A percentile compares a stretch with the other conserved stretches of the same genome.
These are phyloP conservation scores for Rutstroemia sp. DNA, from an alignment of 2,329 filamentous ascomycete species.

Conservation along the genomic window DNA sequence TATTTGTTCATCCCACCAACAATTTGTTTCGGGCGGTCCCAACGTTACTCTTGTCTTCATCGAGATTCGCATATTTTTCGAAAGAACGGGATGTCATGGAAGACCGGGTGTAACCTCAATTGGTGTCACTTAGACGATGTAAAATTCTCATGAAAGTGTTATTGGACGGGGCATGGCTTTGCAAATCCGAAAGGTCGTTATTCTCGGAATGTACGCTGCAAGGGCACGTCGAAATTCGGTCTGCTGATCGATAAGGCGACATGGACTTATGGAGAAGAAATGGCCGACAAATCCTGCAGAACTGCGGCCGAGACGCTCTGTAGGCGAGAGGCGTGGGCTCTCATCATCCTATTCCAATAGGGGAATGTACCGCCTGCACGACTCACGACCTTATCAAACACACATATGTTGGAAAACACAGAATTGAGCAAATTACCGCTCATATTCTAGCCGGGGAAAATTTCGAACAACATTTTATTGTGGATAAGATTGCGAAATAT, in stretches of 20 bases:
- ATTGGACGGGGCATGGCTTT: neutral
- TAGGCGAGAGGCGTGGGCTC: no score
- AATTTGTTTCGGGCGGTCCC: neutral
- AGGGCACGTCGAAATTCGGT: neutral
- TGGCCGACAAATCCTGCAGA: neutral
- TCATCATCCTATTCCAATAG: no score
- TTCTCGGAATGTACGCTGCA: neutral
- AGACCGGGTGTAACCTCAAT: neutral
- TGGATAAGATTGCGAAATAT: no score
- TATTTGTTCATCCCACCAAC: neutral
- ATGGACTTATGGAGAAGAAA: neutral
- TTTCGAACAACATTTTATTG: no score
- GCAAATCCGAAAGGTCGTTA: neutral
- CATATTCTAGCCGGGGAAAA: no score
- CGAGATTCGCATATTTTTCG: neutral
- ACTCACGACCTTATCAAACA: no score
- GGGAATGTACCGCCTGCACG: no score
- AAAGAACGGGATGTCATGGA: neutral
- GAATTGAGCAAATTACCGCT: no score
- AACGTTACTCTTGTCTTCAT: neutral
- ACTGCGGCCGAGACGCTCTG: neutral
- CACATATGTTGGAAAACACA: no score
- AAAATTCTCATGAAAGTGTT: neutral
- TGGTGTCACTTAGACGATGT: neutral
- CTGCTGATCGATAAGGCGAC: neutral